A percentile compares a stretch with the other conserved stretches of the same genome.
These are phyloP conservation scores for Odontarrhena argentea DNA, from an alignment of 345 rosid species.

Conservation along the genomic window DNA sequence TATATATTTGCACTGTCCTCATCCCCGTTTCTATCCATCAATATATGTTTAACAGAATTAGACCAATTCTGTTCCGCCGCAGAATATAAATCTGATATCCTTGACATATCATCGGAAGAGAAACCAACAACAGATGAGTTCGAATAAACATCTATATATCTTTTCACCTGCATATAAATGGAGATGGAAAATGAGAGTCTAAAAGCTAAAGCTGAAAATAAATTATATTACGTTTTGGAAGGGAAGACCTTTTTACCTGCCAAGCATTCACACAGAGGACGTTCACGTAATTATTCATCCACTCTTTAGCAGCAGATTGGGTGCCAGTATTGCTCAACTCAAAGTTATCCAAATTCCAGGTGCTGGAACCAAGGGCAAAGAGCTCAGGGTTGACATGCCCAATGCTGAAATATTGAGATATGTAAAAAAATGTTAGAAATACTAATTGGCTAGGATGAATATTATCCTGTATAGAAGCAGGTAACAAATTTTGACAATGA, in stretches of 20 bases:
- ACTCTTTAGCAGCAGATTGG: constrained; percentile 46
- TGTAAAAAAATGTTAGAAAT: constrained; percentile 26
- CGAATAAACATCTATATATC: constrained; percentile 85
- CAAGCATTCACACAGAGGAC: constrained; percentile 83
- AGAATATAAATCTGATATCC: constrained; percentile 60
- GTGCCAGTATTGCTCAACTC: constrained; percentile 30
- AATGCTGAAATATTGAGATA: constrained; percentile 54
- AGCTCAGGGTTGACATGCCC: constrained; percentile 92
- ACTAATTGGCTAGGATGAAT: neutral
- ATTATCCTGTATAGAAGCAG: constrained; percentile 24
- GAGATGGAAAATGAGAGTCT: constrained; percentile 15
- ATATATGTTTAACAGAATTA: constrained; percentile 41
- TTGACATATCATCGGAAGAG: constrained; percentile 73
- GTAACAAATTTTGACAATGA: constrained; percentile 42
- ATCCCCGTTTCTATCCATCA: constrained; percentile 42
- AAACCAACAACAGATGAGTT: constrained; percentile 93
- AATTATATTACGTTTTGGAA: neutral
- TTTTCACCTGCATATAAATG: constrained; percentile 65
- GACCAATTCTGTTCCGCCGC: constrained; percentile 63
- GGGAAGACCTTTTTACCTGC: constrained; percentile 65
- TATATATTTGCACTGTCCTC: constrained; percentile 36
- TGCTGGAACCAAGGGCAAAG: constrained; percentile 74
- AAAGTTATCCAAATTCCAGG: constrained; percentile 50
- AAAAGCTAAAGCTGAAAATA: constrained; percentile 8
- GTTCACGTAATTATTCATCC: constrained; percentile 66